A percentile compares a stretch with the other conserved stretches of the same genome.
Evolutionary conservation across 1,284 basidiomycete genomes (phyloP).

Genomic region (Marasmius oreades): DNA sequence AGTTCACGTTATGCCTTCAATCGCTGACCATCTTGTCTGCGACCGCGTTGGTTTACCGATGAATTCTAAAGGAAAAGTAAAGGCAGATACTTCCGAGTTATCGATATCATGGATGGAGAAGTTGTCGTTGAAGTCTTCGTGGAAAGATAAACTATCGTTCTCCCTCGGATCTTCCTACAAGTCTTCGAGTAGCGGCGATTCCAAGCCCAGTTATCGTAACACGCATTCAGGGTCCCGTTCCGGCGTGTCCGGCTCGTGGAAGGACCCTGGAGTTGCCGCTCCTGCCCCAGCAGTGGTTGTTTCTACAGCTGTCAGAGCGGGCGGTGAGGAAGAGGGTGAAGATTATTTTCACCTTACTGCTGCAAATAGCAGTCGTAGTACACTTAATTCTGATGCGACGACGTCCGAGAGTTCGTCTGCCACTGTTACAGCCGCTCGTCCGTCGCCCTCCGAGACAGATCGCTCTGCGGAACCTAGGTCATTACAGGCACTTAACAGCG

Average conservation of each 20-base stretch:
- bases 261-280: conserved; percentile 46
- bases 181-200: conserved; percentile 19
- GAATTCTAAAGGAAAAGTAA: conserved; percentile 27
- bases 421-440: conserved; percentile 34
- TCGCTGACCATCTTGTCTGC: conserved; percentile 6
- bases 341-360: conserved; percentile 32
- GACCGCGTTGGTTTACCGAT: conserved; percentile 26
- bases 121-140: conserved; percentile 25
- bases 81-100: conserved; percentile 22
- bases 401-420: conserved; percentile 36
- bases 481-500: not conserved
- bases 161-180: conserved; percentile 35
- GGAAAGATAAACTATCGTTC: conserved; percentile 33
- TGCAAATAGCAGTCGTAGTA: conserved; percentile 17
- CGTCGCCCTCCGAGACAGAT: conserved; percentile 32
- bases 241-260: conserved; percentile 38
- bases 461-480: not conserved
- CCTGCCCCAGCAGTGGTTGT: conserved; percentile 48
- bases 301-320: conserved; percentile 40
- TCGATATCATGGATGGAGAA: conserved; percentile 35
- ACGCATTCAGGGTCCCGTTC: conserved; percentile 34
- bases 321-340: conserved; percentile 32
- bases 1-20: conserved; percentile 1
- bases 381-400: conserved; percentile 13
- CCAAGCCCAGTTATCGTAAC: not conserved